Conservation (phyloP, 257 asterid species). For the Gentiana dahurica region DNA sequence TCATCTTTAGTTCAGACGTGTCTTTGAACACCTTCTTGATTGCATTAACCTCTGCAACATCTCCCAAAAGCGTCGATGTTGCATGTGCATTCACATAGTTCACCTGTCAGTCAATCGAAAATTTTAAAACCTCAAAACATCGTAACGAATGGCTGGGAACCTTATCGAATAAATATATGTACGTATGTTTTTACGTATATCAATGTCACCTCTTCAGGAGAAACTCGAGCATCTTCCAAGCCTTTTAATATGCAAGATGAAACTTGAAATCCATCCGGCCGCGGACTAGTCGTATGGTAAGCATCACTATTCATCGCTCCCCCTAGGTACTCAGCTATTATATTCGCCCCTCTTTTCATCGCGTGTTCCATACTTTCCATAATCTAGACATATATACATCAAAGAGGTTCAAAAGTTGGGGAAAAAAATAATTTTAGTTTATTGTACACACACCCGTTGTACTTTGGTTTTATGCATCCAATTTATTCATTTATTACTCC, state of each 20-base stretch:
- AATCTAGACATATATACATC: slow-evolving; percentile 8
- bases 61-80: slow-evolving; percentile 62
- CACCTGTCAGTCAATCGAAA: slow-evolving; percentile 22
- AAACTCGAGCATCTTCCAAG: slow-evolving; percentile 25
- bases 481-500: no score
- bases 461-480: no score
- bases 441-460: no score
- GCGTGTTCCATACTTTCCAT: slow-evolving; percentile 33
- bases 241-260: slow-evolving; percentile 31
- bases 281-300: slow-evolving; percentile 29
- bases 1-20: slow-evolving; percentile 56
- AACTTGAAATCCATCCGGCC: slow-evolving; percentile 30
- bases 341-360: slow-evolving; percentile 24
- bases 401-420: no score
- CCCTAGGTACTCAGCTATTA: slow-evolving; percentile 27
- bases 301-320: slow-evolving; percentile 30
- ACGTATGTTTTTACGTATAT: no score
- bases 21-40: slow-evolving; percentile 55
- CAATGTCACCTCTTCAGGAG: slow-evolving; percentile 53
- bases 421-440: no score
- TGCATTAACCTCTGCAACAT: slow-evolving; percentile 58
- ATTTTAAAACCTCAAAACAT: no score
- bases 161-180: no score
- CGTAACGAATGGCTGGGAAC: no score
- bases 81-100: slow-evolving; percentile 66